Conservation (phyloP, 2,329 filamentous ascomycete genomes). For the Trichoderma polysporum region DNA sequence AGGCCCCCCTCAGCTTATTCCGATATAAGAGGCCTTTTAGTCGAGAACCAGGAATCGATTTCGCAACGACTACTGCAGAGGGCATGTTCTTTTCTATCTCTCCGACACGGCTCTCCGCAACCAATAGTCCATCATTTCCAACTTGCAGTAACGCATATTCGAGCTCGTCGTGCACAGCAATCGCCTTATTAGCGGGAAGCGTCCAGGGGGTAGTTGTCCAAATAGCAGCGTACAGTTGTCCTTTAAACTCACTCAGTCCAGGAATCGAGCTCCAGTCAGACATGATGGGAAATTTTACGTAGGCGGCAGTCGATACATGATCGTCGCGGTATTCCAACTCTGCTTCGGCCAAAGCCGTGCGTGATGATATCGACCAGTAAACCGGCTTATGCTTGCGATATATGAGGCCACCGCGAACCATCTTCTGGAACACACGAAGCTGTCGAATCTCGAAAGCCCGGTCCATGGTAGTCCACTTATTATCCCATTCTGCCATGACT, state of each 20-base stretch:
- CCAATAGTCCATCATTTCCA: slow-evolving; percentile 60
- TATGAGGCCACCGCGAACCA: slow-evolving; percentile 71
- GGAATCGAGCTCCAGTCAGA: slow-evolving; percentile 35
- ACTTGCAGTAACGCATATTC: slow-evolving; percentile 68
- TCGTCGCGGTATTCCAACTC: slow-evolving; percentile 81
- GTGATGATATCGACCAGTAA: slow-evolving; percentile 80
- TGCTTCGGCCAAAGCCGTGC: slow-evolving; percentile 77
- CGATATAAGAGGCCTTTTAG: slow-evolving; percentile 66
- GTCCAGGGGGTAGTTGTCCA: slow-evolving; percentile 99
- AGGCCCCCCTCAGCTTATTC: slow-evolving; percentile 64
- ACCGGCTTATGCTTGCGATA: slow-evolving; percentile 80
- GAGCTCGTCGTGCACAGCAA: slow-evolving; percentile 75
- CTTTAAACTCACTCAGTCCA: slow-evolving; percentile 41
- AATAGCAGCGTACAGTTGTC: slow-evolving; percentile 73
- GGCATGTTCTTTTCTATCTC: slow-evolving; percentile 51
- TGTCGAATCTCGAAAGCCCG: slow-evolving; percentile 71
- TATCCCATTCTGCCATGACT: slow-evolving; percentile 79
- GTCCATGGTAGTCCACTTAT: slow-evolving; percentile 78
- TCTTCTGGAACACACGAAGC: slow-evolving; percentile 70
- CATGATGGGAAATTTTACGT: slow-evolving; percentile 73
- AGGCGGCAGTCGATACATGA: slow-evolving; percentile 71
- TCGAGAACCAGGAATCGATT: slow-evolving; percentile 62
- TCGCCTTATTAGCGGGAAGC: slow-evolving; percentile 84
- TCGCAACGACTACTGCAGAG: slow-evolving; percentile 53
- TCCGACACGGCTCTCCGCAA: slow-evolving; percentile 71